These are phyloP conservation scores for Ustilago sp. DNA, from an alignment of 1,284 basidiomycete species.

Conservation along the genomic window DNA sequence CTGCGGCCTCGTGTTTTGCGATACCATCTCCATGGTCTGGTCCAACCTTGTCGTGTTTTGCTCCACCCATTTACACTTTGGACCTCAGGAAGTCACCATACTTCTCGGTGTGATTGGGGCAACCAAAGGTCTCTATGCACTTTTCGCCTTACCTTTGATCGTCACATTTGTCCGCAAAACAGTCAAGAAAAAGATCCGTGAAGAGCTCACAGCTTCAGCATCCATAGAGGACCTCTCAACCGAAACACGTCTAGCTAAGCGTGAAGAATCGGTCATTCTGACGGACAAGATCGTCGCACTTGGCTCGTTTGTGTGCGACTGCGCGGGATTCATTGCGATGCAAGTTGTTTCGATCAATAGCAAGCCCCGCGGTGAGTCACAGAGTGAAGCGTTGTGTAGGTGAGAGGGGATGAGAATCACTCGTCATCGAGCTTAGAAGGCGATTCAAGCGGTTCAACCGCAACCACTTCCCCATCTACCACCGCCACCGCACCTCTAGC, in stretches of 20 bases:
- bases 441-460: not conserved
- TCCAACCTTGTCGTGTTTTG: constrained; percentile 36
- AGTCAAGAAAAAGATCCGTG: constrained; percentile 29
- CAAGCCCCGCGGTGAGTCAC: not conserved
- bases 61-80: constrained; percentile 35
- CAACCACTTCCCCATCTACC: not conserved
- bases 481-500: not conserved
- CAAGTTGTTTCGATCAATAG: not conserved
- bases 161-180: constrained; percentile 16
- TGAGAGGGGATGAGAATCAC: not conserved
- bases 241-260: constrained; percentile 13
- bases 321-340: constrained; percentile 24
- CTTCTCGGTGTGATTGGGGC: constrained; percentile 26
- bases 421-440: constrained; percentile 15
- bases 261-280: constrained; percentile 33
- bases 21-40: constrained; percentile 31
- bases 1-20: constrained; percentile 18
- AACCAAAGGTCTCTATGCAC: constrained; percentile 24
- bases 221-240: constrained; percentile 7
- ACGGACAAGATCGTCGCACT: constrained; percentile 36
- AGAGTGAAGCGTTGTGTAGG: not conserved
- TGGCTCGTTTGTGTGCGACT: constrained; percentile 18
- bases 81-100: constrained; percentile 23
- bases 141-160: constrained; percentile 27
- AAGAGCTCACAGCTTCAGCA: constrained; percentile 15